Evolutionary conservation across 148 eudicot genomes (phyloP), one percentile per base, ranked within the genome.

Genomic region (Fallopia convolvulus): DNA sequence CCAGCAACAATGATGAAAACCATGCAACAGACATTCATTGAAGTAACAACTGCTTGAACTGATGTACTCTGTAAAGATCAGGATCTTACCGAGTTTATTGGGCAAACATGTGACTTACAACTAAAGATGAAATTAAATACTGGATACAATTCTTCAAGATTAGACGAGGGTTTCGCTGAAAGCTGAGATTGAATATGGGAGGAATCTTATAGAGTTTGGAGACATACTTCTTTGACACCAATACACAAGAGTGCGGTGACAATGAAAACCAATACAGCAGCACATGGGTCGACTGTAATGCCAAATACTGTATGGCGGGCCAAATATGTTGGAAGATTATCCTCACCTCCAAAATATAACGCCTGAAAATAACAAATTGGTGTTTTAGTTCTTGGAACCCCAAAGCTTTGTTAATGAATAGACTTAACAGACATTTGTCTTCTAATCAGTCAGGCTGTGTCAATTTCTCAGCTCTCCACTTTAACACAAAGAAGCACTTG

Each of bases 221-320:
- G 55, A 48, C 55, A 47, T 76, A 87, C 92, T 87, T 89, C 92
- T 83, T 87, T 89, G 77, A 89, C 87, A 23, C 92, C 92, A 49
- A 79, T 52, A 80, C 89, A 89, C 74, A 89, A 58, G 52, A 89
- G 90, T 12, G 77, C 83, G 32, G 90, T 83, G 63, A 87, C 85
- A 61, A 87, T 42, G 23, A 81, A 71, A 23, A 89, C 84, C 56
- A 87, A 79, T 66, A 81, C 74, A 60, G 89, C 90, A 13, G 89
- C 87, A 86, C 87, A 87, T 39, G 92, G 90, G 77, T 87, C 90
- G 76, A 89, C 84, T 41, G 85, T 83, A 60, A 85, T 75, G 33
- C 73, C 87, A 74, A 82, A 74, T 63, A 80, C 77, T 70, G 81
- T 78, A 84, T 84, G 88, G 14, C 92, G 88, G 61, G 86, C 86